phyloP scores from a whole-genome alignment of 805 yeast genomes.

The Pichia manshurica region DNA sequence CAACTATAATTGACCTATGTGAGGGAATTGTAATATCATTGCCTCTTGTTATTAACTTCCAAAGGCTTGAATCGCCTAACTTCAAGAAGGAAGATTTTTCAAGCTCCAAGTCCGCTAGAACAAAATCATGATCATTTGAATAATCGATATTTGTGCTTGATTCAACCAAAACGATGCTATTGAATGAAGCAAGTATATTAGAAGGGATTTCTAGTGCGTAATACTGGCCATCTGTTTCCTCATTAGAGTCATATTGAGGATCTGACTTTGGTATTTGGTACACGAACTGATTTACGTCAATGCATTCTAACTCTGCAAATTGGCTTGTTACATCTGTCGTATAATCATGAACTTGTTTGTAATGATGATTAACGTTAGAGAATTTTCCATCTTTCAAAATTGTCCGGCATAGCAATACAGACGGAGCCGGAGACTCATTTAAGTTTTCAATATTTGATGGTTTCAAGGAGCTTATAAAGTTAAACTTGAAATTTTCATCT shows the following conservation, averaged over 20 bases:
- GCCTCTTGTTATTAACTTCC: constrained; percentile 35
- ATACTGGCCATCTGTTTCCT: constrained; percentile 31
- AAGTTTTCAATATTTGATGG: constrained; percentile 24
- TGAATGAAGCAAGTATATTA: constrained; percentile 37
- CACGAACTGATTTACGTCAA: constrained; percentile 36
- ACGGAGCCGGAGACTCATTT: constrained; percentile 20
- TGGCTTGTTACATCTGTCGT: constrained; percentile 34
- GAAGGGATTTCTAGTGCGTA: constrained; percentile 42
- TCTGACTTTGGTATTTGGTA: constrained; percentile 49
- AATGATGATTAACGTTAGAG: constrained; percentile 3
- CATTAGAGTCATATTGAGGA: constrained; percentile 50
- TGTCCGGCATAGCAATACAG: constrained; percentile 29
- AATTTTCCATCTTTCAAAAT: constrained; percentile 10
- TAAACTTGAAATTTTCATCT: constrained; percentile 27
- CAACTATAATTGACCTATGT: constrained; percentile 39
- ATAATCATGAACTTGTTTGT: constrained; percentile 31
- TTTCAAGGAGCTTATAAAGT: constrained; percentile 28
- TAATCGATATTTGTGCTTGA: constrained; percentile 17
- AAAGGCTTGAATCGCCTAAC: constrained; percentile 31
- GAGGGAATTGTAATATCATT: constrained; percentile 37
- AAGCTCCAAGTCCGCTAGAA: constrained; percentile 34
- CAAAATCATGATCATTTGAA: constrained; percentile 25
- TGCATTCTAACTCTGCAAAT: constrained; percentile 40
- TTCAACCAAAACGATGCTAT: constrained; percentile 45
- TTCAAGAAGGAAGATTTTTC: constrained; percentile 20